Conservation (phyloP, 2,329 filamentous ascomycete genomes). For the Trichoderma citrinoviride region DNA sequence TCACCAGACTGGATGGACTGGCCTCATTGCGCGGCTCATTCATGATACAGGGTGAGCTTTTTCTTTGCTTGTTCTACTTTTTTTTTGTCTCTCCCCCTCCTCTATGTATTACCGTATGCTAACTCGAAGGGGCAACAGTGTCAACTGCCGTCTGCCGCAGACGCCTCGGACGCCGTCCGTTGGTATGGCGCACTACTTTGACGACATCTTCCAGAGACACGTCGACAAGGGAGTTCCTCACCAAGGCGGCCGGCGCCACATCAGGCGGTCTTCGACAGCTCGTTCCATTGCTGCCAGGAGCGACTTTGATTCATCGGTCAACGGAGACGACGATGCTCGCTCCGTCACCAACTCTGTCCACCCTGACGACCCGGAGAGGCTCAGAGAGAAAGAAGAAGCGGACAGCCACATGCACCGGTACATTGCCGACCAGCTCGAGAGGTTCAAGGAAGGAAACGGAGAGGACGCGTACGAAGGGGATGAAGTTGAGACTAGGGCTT, state of each 20-base stretch:
- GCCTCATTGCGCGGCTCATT: slow-evolving; percentile 92
- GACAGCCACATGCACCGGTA: slow-evolving; percentile 76
- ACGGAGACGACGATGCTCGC: slow-evolving; percentile 43
- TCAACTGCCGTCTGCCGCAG: slow-evolving; percentile 87
- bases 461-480: slow-evolving; percentile 35
- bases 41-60: slow-evolving; percentile 91
- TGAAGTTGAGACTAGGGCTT: slow-evolving; percentile 47
- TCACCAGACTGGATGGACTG: slow-evolving; percentile 96
- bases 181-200: slow-evolving; percentile 90
- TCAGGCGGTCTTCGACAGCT: slow-evolving; percentile 76
- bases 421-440: slow-evolving; percentile 74
- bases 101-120: neutral
- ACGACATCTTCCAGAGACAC: slow-evolving; percentile 70
- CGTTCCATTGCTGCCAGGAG: slow-evolving; percentile 82
- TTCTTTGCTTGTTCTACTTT: neutral
- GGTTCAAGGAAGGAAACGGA: slow-evolving; percentile 50
- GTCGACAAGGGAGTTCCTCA: slow-evolving; percentile 38
- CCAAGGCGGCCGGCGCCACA: slow-evolving; percentile 45
- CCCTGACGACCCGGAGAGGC: slow-evolving; percentile 43
- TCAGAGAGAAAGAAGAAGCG: slow-evolving; percentile 51
- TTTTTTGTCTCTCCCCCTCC: neutral
- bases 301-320: slow-evolving; percentile 62
- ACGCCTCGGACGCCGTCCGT: slow-evolving; percentile 84
- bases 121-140: slow-evolving; percentile 47
- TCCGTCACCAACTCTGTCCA: slow-evolving; percentile 36